phyloP scores from a whole-genome alignment of 1,139 yeast genomes.

The Suhomyces bokatorum region DNA sequence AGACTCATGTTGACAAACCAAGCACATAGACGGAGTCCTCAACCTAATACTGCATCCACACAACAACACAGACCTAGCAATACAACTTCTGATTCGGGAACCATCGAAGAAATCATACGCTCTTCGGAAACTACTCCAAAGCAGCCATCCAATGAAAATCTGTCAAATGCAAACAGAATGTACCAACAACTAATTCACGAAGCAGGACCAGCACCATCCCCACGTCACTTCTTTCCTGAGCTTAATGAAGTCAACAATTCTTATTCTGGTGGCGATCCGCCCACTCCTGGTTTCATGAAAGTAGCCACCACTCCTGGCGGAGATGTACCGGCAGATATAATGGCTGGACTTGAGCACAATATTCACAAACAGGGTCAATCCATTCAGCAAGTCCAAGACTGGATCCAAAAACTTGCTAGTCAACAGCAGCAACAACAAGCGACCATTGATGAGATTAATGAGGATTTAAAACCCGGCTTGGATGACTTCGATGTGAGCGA shows the following conservation, averaged over 20 bases:
- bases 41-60: conserved; percentile 1
- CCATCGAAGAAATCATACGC: conserved; percentile 41
- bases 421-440: conserved; percentile 38
- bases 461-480: conserved; percentile 20
- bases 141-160: conserved; percentile 4
- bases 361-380: conserved; percentile 54
- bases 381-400: conserved; percentile 58
- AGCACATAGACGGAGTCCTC: conserved; percentile 26
- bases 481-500: conserved; percentile 44
- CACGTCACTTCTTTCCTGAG: conserved; percentile 38
- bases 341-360: conserved; percentile 44
- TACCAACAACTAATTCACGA: conserved; percentile 37
- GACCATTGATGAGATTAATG: conserved; percentile 16
- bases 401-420: conserved; percentile 49
- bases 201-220: conserved; percentile 24
- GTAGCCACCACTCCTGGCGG: conserved; percentile 3
- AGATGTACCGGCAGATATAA: conserved; percentile 19
- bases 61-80: conserved; percentile 10
- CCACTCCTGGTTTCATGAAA: conserved; percentile 14
- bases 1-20: conserved; percentile 47
- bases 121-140: conserved; percentile 30
- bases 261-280: conserved; percentile 13
- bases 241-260: conserved; percentile 20
- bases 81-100: conserved; percentile 22
- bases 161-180: conserved; percentile 26